These are phyloP conservation scores for Diaporthe eres DNA, from an alignment of 2,329 filamentous ascomycete genomes.

Conservation along the genomic window DNA sequence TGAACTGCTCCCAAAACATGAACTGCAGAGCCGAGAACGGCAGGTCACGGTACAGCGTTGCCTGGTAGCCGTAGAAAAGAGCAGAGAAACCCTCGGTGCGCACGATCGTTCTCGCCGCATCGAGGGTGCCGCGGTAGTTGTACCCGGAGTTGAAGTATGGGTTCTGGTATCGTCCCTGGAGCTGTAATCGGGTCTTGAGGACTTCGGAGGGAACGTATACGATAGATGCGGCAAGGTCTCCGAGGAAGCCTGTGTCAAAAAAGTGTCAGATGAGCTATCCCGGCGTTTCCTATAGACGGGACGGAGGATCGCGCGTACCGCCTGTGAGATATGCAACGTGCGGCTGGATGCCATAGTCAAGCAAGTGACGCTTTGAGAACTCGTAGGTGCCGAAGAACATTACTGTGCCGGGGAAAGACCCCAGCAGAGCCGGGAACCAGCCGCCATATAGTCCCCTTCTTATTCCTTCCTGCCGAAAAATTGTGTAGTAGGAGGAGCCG, in stretches of 20 bases:
- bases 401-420: conserved; percentile 93
- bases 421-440: conserved; percentile 90
- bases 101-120: conserved; percentile 89
- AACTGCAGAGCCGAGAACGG: conserved; percentile 98
- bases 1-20: conserved; percentile 97
- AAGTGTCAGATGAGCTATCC: not conserved
- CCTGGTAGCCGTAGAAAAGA: conserved; percentile 97
- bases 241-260: conserved; percentile 80
- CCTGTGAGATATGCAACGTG: conserved; percentile 88
- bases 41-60: conserved; percentile 92
- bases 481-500: conserved; percentile 91
- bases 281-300: not conserved
- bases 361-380: conserved; percentile 89
- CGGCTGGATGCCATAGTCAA: conserved; percentile 86
- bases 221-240: conserved; percentile 91
- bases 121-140: conserved; percentile 89
- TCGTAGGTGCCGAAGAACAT: conserved; percentile 98
- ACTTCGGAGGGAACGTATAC: conserved; percentile 98
- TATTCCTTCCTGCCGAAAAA: conserved; percentile 92
- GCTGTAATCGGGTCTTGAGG: conserved; percentile 94
- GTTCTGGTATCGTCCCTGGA: conserved; percentile 96
- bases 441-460: conserved; percentile 90
- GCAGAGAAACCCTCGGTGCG: conserved; percentile 85
- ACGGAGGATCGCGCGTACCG: conserved; percentile 65
- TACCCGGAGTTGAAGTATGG: conserved; percentile 94